Conservation (phyloP, 2,329 filamentous ascomycete genomes). For the Hypoxylon sp. region DNA sequence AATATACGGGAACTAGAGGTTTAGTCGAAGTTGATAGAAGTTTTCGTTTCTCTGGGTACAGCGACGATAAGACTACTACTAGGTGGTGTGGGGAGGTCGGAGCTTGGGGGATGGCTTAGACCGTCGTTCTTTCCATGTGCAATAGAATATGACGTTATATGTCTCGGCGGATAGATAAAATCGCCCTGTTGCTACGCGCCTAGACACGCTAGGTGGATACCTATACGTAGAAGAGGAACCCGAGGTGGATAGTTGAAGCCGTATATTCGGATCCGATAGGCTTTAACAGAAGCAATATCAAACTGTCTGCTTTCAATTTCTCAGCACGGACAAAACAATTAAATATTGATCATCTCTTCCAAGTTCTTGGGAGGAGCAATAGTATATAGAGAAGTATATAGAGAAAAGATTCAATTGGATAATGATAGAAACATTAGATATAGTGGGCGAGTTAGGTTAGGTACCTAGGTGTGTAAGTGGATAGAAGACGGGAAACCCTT, state of each 20-base stretch:
- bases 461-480: not conserved
- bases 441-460: not conserved
- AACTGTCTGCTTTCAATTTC: slow-evolving; percentile 6
- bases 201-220: slow-evolving; percentile 17
- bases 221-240: slow-evolving; percentile 2
- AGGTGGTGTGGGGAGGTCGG: slow-evolving; percentile 18
- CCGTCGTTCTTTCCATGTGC: slow-evolving; percentile 28
- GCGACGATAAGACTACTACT: slow-evolving; percentile 18
- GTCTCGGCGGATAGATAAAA: slow-evolving; percentile 22
- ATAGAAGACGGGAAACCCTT: slow-evolving; percentile 20
- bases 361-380: not conserved
- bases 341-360: slow-evolving; percentile 24
- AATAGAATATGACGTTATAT: slow-evolving; percentile 41
- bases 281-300: slow-evolving; percentile 8
- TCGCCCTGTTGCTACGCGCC: slow-evolving; percentile 21
- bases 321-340: slow-evolving; percentile 7
- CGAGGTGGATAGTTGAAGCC: slow-evolving; percentile 14
- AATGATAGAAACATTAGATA: not conserved
- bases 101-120: slow-evolving; percentile 27
- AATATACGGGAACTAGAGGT: slow-evolving; percentile 2
- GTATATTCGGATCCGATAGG: slow-evolving; percentile 12
- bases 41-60: slow-evolving; percentile 20
- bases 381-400: not conserved
- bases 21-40: slow-evolving; percentile 3
- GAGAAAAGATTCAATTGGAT: not conserved